Base-by-base conservation (phyloP, 371 early-diverging fungal genomes). In the Apophysomyces ossiformis region DNA sequence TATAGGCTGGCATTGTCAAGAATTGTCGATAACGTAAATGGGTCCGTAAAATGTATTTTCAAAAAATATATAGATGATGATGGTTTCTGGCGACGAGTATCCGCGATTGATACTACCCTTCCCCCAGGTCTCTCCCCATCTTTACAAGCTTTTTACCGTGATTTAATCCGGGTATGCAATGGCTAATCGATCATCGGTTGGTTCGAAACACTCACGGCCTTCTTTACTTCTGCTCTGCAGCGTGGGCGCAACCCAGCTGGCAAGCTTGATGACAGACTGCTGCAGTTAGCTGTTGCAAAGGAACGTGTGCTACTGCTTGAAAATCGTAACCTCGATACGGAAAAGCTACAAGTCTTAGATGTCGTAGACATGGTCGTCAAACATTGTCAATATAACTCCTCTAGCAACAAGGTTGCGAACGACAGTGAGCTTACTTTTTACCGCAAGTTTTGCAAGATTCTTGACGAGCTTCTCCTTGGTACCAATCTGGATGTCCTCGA, bases 1-100 rank as follows among this genome's bases (percentile, higher is more conserved):
- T 43, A 43, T 43, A 43, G 43, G 15, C 43, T 43, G 43, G 43
- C 43, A 43, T 43, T 43, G 43, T 43, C 43, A 43, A 43, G 43
- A 0, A 43, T 43, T 43, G 43, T 43, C 43, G 43, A 43, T 43
- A 43, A 43, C 15, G 43, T 43, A 9, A 43, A 43, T 4, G 43
- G 43, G 43, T 43, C 43, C 43, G 43, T 43, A 3, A 43, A 43
- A 9, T 43, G 12, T 15, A 43, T 43, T 43, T 43, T 43, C 43
- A 43, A 43, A 3, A 15, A 43, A 15, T 5, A 43, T 43, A 43
- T 43, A 12, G 43, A 12, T 15, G 43, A 43, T 43, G 43, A 43
- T 43, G 4, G 12, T 4, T 43, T 43, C 43, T 43, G 43, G 43
- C 3, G 43, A 43, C 43, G 0, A 43, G 15, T 43, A 12, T 43